Conservation (phyloP, 352 stramenopile genomes). For the Pythium utonaiense region DNA sequence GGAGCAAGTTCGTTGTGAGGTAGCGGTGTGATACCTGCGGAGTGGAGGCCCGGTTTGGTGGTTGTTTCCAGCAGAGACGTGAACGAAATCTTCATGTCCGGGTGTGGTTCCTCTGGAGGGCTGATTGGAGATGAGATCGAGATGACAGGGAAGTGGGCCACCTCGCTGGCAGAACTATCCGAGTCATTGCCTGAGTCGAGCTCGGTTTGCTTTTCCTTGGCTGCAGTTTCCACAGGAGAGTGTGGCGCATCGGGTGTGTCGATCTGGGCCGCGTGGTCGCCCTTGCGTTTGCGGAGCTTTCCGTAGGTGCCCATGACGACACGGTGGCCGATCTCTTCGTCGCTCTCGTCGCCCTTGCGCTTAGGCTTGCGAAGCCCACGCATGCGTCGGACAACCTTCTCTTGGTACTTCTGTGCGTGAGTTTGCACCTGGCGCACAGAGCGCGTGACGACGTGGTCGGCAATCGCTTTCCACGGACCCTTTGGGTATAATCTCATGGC, state of each 20-base stretch:
- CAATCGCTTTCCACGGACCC: slow-evolving; percentile 70
- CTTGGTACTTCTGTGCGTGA: slow-evolving; percentile 78
- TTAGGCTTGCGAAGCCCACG: slow-evolving; percentile 69
- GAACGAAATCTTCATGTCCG: slow-evolving; percentile 10
- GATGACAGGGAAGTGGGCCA: slow-evolving; percentile 3
- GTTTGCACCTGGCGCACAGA: slow-evolving; percentile 71
- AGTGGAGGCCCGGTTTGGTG: neutral
- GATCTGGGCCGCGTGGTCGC: neutral
- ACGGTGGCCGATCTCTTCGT: slow-evolving; percentile 34
- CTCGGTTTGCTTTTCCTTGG: slow-evolving; percentile 1
- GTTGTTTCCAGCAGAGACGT: slow-evolving; percentile 9
- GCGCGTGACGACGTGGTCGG: slow-evolving; percentile 64
- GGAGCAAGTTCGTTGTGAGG: slow-evolving; percentile 11
- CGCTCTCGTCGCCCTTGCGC: slow-evolving; percentile 63
- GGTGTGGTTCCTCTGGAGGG: neutral
- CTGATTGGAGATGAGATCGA: slow-evolving; percentile 4
- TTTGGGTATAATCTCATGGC: slow-evolving; percentile 67
- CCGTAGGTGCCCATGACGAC: slow-evolving; percentile 22
- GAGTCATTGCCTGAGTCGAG: slow-evolving; percentile 8
- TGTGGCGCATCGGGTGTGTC: neutral
- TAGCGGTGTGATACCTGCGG: slow-evolving; percentile 6
- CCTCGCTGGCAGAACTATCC: neutral
- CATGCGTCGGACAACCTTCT: slow-evolving; percentile 64
- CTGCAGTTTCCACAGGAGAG: slow-evolving; percentile 1
- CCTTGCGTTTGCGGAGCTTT: slow-evolving; percentile 24